Conservation (phyloP, 371 early-diverging fungal species). For the Mortierella sp. region DNA sequence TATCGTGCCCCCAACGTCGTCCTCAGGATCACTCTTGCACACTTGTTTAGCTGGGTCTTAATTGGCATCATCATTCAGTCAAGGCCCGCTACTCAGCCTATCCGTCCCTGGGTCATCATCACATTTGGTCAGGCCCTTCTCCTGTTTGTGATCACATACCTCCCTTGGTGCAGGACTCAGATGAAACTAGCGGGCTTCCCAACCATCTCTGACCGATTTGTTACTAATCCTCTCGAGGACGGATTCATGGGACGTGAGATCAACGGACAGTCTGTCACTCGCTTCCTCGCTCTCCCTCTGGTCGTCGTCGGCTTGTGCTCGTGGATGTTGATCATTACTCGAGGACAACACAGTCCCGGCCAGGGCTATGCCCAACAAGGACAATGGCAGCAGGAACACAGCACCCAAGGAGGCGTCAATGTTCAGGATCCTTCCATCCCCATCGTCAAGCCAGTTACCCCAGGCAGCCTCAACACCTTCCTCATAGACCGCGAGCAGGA, state of each 20-base stretch:
- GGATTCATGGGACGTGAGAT: slow-evolving; percentile 62
- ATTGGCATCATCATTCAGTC: slow-evolving; percentile 36
- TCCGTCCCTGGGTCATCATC: slow-evolving; percentile 58
- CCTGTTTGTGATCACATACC: slow-evolving; percentile 60
- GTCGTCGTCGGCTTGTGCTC: slow-evolving; percentile 58
- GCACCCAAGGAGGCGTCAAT: slow-evolving; percentile 3
- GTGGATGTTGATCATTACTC: slow-evolving; percentile 58
- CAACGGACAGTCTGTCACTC: slow-evolving; percentile 62
- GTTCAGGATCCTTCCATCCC: slow-evolving; percentile 55
- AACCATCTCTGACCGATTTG: slow-evolving; percentile 57
- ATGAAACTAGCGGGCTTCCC: slow-evolving; percentile 60
- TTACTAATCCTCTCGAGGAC: slow-evolving; percentile 59
- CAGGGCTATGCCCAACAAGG: slow-evolving; percentile 8
- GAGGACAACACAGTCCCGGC: slow-evolving; percentile 17
- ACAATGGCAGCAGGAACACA: neutral
- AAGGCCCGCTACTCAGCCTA: slow-evolving; percentile 54
- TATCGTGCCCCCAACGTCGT: slow-evolving; percentile 43
- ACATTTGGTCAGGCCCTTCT: slow-evolving; percentile 58
- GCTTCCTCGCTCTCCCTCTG: slow-evolving; percentile 65
- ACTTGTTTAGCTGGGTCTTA: slow-evolving; percentile 43
- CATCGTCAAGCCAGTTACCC: slow-evolving; percentile 30
- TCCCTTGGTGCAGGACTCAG: slow-evolving; percentile 59
- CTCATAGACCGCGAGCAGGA: slow-evolving; percentile 22
- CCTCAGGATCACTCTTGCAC: slow-evolving; percentile 45
- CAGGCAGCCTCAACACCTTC: neutral